Base-by-base conservation (phyloP, 2,329 filamentous ascomycete genomes). In the Teratosphaeria gauchensis region DNA sequence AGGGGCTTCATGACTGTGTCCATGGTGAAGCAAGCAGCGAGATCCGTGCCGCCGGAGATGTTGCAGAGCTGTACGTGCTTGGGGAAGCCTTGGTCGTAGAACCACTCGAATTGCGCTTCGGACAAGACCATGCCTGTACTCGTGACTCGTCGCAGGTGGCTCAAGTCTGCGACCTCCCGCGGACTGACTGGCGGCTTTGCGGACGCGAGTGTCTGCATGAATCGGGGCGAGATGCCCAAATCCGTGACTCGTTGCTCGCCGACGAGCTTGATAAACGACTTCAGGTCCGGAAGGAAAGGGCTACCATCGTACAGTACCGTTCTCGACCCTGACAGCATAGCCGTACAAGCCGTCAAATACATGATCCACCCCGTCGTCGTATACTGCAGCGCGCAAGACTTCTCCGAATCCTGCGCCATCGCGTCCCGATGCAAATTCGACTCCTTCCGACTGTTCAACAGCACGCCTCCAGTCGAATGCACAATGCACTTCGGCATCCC, bases 401-500 rank as follows among this genome's bases (percentile, higher is more conserved):
- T 56, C 14, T 67, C 63, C 1, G 67, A 63, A 48, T 64, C 56
- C 6, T 53, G 56, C 0, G 77, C 69, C 0, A 71, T 71, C 51
- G 78, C 65, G 54, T 80, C 75, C 6, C 76, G 71, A 63, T 86
- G 82, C 24, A 86, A 67, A 24, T 69, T 72, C 1, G 75, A 77
- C 70, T 95, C 90, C 68, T 92, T 86, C 48, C 71, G 72, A 1
- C 70, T 68, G 54, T 73, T 88, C 62, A 90, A 62, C 32, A 89
- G 71, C 1, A 83, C 74, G 0, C 86, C 85, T 3, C 88, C 88
- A 1, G 84, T 81, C 1, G 84, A 86, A 71, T 95, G 90, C 2
- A 92, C 88, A 62, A 95, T 94, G 60, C 89, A 91, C 69, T 95
- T 95, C 12, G 90, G 90, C 21, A 82, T 84, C 3, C 90, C 90